Conservation (phyloP, 257 asterid genomes). For the Anisodus tanguticus region DNA sequence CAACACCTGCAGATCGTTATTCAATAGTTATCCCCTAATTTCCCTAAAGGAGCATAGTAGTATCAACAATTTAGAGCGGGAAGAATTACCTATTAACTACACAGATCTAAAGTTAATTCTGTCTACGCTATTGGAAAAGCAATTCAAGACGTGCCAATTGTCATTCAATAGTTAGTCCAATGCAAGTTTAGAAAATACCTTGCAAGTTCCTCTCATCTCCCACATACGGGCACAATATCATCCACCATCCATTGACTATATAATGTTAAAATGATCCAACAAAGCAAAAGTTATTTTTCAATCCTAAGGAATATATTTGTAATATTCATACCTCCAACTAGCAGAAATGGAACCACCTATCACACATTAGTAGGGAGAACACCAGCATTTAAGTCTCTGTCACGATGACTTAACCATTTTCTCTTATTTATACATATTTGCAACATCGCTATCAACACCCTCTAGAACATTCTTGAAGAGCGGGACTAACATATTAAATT, state of each 20-base stretch:
- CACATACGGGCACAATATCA: neutral
- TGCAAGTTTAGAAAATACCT: neutral
- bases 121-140: neutral
- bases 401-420: neutral
- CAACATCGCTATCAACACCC: neutral
- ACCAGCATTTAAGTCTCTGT: neutral
- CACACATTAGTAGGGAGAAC: neutral
- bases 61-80: neutral
- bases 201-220: neutral
- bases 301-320: neutral
- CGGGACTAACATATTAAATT: neutral
- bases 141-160: neutral
- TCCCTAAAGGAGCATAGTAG: slow-evolving; percentile 3
- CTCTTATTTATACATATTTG: neutral
- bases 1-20: neutral
- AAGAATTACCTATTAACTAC: neutral
- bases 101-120: neutral
- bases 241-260: neutral
- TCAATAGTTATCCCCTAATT: neutral
- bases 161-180: neutral
- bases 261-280: neutral
- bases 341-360: neutral
- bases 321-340: neutral
- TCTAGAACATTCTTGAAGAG: neutral
- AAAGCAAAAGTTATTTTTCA: neutral